Base-by-base conservation (phyloP, 257 asterid species). In the Fraxinus excelsior region DNA sequence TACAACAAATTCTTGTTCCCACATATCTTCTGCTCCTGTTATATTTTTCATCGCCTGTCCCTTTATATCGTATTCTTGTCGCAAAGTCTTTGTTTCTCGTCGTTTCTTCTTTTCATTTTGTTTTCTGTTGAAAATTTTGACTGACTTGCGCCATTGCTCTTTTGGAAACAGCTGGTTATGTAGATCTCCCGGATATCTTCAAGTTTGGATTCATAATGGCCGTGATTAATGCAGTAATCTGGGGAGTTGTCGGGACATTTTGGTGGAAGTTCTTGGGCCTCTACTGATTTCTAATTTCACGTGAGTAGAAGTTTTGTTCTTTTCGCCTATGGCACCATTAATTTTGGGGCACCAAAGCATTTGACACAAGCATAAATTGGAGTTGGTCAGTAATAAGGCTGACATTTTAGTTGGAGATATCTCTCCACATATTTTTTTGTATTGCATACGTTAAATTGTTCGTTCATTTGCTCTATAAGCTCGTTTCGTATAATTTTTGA, bases 211-310 rank as follows among this genome's bases (percentile, higher is more conserved):
- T 93, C 85, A 82, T 92, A 78, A 92, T 91, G 93, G 97, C 99
- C 34, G 25, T 86, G 9, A 70, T 94, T n/a, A 94, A 92, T 74
- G 97, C 96, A 8, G 79, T 81, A 76, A 91, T 92, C 37, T 94
- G 99, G 97, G 94, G 86, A 35, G 85, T 85, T 1, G 91, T 88
- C 0, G 97, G 99, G 38, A 80, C 88, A 49, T 81, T 94, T 76
- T 94, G 98, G 97, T 94, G 97, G 98, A 94, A 94, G 84, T 92
- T 94, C 82, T 83, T 94, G 92, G 97, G 98, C 56, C 90, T 94
- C 25, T 94, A 90, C 77, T 94, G 84, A 82, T 56, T 69, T 79
- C 67, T 49, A 49, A 38, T 77, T 38, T 67, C 37, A 40, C 80
- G 80, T 28, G 81, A 83, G 86, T 76, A 83, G 76, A 37, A 16